Conservation (phyloP, 495 filamentous ascomycete species). For the Xanthoparmelia taractica region DNA sequence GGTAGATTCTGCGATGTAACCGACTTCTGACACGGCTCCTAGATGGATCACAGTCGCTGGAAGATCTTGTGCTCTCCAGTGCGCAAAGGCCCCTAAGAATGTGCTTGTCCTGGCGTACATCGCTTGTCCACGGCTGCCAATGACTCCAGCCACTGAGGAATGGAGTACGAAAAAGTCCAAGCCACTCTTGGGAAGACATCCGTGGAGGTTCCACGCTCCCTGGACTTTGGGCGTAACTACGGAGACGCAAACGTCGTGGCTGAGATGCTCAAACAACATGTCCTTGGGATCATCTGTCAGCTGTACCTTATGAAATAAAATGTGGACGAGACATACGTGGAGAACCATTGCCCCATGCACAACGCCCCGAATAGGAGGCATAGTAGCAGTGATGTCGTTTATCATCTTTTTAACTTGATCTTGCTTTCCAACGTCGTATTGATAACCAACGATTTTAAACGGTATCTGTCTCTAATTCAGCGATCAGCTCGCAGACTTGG, state of each 20-base stretch:
- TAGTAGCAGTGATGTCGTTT: background rate
- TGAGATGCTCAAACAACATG: background rate
- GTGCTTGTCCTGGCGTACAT: background rate
- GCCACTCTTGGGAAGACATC: background rate
- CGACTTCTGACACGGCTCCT: background rate
- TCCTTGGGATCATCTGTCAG: background rate
- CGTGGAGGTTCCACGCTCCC: background rate
- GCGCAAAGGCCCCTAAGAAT: background rate
- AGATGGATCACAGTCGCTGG: background rate
- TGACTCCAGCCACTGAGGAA: background rate
- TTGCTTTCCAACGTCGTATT: background rate
- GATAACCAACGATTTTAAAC: too few relatives aligned
- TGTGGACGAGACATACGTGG: background rate
- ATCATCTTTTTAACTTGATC: background rate
- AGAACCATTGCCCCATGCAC: background rate
- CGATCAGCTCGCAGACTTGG: background rate
- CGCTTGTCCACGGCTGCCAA: background rate
- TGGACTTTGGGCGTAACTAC: background rate
- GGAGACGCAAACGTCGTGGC: background rate
- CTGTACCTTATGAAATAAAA: background rate
- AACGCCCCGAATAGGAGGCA: background rate
- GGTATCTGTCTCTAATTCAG: too few relatives aligned
- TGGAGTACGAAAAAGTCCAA: slow-evolving; percentile 29
- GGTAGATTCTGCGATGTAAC: background rate
- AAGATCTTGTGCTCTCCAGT: background rate